Evolutionary conservation across 805 yeast species (phyloP).

Genomic region (Lachancea kluyveri): DNA sequence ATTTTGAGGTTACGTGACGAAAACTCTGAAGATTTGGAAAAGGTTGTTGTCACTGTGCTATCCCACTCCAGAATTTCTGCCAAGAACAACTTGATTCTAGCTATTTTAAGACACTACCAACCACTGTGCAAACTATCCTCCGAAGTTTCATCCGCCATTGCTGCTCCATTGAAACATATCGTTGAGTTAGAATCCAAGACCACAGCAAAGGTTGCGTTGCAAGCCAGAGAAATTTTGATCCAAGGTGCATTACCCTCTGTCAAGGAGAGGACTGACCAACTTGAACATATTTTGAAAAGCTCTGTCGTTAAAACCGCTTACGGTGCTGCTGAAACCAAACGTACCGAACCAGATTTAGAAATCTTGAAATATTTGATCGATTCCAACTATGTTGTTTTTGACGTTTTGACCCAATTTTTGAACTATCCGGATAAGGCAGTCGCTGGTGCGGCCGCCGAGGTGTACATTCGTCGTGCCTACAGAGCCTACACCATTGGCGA

Average conservation of each 20-base stretch:
- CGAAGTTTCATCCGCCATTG: constrained; percentile 59
- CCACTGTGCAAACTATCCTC: constrained; percentile 70
- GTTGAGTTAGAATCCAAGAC: constrained; percentile 87
- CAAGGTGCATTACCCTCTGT: constrained; percentile 96
- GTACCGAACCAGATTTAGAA: constrained; percentile 74
- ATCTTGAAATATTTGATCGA: constrained; percentile 88
- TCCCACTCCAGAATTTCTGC: constrained; percentile 93
- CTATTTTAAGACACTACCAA: constrained; percentile 77
- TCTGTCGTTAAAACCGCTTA: constrained; percentile 85
- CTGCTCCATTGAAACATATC: constrained; percentile 65
- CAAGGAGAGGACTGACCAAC: constrained; percentile 92
- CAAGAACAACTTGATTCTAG: constrained; percentile 82
- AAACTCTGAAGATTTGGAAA: constrained; percentile 64
- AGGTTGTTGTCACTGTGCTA: constrained; percentile 66
- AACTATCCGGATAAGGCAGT: constrained; percentile 79
- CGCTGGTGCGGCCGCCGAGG: constrained; percentile 94
- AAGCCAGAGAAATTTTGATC: constrained; percentile 92
- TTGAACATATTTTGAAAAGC: constrained; percentile 89
- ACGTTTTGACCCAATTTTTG: constrained; percentile 89
- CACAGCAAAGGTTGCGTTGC: constrained; percentile 88
- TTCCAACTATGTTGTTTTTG: constrained; percentile 93
- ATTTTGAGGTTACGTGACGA: constrained; percentile 83
- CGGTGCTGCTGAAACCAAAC: constrained; percentile 74
- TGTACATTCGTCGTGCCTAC: constrained; percentile 93
- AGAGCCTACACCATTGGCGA: constrained; percentile 89